Evolutionary conservation across 2,329 filamentous ascomycete genomes (phyloP), one percentile per base, ranked within the genome.

Genomic region (Pseudonectria foliicola): DNA sequence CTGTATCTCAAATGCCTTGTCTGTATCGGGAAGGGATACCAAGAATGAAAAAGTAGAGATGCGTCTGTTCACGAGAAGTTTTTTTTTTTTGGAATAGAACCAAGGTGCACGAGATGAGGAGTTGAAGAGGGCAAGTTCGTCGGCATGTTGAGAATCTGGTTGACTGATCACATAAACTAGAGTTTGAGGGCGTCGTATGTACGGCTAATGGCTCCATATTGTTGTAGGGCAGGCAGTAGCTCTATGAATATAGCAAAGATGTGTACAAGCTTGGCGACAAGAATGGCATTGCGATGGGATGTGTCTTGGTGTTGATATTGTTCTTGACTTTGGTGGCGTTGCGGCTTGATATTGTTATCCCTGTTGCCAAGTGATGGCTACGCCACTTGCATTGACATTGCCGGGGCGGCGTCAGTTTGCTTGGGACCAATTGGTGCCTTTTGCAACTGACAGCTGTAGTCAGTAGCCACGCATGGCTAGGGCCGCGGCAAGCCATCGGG

Each of bases 331-430:
- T 44, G 41, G 52, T 53, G 55, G 52, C 53, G 45, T 39, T 29
- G 37, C 21, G 30, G 38, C 46, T 58, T 57, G 46, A 46, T 55
- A 59, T 59, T 59, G 57, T 60, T 57, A 44, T 45, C 4, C 13
- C 25, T 12, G n/a, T 21, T 12, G 16, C 11, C 16, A 8, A 8
- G 18, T 21, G 18, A 21, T 21, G 18, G 18, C 18, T 21, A 21
- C 18, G 18, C 18, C 18, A 6, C 18, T 21, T 21, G 18, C 18
- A 8, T 8, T 21, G 25, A 14, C 5, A 24, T 21, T 34, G 38
- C 29, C 33, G 32, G 27, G 27, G 18, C 5, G 18, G 18, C 8
- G 18, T 21, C 8, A 6, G 18, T 21, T 21, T 21, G 18, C 18
- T 21, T 21, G 18, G 8, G 18, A 21, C 18, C 8, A 21, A 21